Conservation (phyloP, 768 basidiomycete genomes). For the Cyclocybe aegerita region DNA sequence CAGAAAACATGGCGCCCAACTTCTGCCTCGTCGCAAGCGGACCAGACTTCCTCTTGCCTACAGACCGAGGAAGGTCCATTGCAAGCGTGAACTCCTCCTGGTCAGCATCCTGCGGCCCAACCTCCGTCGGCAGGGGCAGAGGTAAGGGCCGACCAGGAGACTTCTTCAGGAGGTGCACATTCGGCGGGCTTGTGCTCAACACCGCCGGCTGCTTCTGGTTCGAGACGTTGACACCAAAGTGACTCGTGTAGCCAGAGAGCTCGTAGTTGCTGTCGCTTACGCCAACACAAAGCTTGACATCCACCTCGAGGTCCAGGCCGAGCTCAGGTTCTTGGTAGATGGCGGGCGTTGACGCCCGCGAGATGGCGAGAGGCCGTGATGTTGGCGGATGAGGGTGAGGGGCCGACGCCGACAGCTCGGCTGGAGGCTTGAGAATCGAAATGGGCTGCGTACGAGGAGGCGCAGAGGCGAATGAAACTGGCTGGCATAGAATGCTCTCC, state of each 20-base stretch:
- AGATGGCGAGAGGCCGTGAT: constrained; percentile 8
- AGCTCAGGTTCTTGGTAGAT: constrained; percentile 6
- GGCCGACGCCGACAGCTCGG: constrained; percentile 3
- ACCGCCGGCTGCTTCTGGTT: constrained; percentile 1
- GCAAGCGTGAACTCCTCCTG: constrained; percentile 44
- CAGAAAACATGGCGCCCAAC: too few species aligned
- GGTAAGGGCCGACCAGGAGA: too few species aligned
- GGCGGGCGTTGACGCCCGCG: constrained; percentile 7
- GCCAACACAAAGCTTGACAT: constrained; percentile 10
- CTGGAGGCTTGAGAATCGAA: constrained; percentile 2
- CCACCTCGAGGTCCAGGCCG: constrained; percentile 10
- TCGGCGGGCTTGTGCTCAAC: neutral
- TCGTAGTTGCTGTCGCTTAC: constrained; percentile 9
- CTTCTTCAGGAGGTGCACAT: neutral
- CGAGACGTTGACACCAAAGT: neutral
- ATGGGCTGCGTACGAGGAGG: neutral
- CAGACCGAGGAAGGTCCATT: constrained; percentile 35
- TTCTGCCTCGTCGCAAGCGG: neutral
- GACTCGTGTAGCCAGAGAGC: constrained; percentile 8
- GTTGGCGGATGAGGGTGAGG: constrained; percentile 2
- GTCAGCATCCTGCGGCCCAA: constrained; percentile 17
- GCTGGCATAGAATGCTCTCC: constrained; percentile 14
- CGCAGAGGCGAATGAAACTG: constrained; percentile 7
- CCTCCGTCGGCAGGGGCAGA: too few species aligned
- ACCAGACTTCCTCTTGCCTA: neutral